Evolutionary conservation across 345 rosid genomes (phyloP).

Genomic region (Brassica nigra): DNA sequence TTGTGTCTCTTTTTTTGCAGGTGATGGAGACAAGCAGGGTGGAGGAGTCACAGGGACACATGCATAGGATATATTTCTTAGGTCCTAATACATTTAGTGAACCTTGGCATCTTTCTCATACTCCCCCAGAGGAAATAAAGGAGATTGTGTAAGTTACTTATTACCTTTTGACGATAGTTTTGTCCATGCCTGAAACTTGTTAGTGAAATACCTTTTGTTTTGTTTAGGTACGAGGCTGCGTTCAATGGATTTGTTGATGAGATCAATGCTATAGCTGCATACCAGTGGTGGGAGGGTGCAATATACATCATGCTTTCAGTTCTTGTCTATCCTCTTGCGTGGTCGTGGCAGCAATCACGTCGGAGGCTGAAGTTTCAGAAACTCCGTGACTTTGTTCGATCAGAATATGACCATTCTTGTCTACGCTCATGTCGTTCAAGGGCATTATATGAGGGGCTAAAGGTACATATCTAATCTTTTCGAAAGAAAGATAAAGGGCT

Average conservation of each 20-base stretch:
- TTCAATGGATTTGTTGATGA: conserved; percentile 86
- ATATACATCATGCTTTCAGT: conserved; percentile 67
- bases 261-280: conserved; percentile 81
- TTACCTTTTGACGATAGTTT: background rate
- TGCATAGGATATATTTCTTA: conserved; percentile 87
- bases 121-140: conserved; percentile 79
- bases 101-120: conserved; percentile 85
- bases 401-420: conserved; percentile 96
- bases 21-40: conserved; percentile 86
- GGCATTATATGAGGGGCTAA: conserved; percentile 91
- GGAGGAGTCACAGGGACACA: conserved; percentile 87
- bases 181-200: background rate
- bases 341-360: conserved; percentile 88
- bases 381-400: conserved; percentile 92
- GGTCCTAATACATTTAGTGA: conserved; percentile 88
- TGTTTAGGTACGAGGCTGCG: conserved; percentile 79
- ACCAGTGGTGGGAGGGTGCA: conserved; percentile 98
- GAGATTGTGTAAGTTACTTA: conserved; percentile 75
- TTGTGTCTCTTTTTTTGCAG: conserved; percentile 43
- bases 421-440: conserved; percentile 96
- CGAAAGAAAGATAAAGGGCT: background rate
- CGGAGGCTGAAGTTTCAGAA: conserved; percentile 76
- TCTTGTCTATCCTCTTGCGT: conserved; percentile 87
- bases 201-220: conserved; percentile 9
- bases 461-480: conserved; percentile 51